Conservation (phyloP, 345 rosid genomes). For the Lumnitzera racemosa region DNA sequence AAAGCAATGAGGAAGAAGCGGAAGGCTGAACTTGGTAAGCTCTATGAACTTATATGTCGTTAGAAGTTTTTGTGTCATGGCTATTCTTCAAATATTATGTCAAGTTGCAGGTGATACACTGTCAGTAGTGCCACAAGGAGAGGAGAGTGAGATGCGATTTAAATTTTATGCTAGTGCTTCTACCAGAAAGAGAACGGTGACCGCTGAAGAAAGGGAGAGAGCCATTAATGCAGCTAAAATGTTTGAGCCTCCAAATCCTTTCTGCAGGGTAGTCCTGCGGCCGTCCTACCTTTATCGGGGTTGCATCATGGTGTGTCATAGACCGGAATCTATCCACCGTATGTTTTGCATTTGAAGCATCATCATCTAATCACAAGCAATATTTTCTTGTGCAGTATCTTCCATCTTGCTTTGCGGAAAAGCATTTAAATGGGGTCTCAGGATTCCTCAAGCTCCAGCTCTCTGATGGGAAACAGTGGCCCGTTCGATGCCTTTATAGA, state of each 20-base stretch:
- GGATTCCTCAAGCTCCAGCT: conserved; percentile 35
- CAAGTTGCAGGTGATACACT: conserved; percentile 9
- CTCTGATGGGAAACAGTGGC: conserved; percentile 40
- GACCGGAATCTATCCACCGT: not conserved
- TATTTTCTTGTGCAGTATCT: conserved; percentile 29
- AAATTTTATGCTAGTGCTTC: conserved; percentile 21
- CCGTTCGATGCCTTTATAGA: conserved; percentile 30
- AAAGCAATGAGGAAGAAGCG: conserved; percentile 13
- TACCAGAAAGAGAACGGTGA: conserved; percentile 16
- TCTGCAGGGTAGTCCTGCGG: conserved; percentile 24
- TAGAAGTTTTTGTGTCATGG: not conserved
- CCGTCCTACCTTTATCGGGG: conserved; percentile 13
- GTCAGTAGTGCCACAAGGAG: not conserved
- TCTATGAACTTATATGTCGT: not conserved
- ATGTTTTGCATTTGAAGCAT: not conserved
- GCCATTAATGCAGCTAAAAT: conserved; percentile 24
- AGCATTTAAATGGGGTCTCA: conserved; percentile 25
- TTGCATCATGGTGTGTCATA: conserved; percentile 16
- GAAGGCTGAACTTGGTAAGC: conserved; percentile 21
- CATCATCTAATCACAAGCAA: not conserved
- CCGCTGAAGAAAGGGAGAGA: conserved; percentile 21
- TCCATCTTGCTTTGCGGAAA: conserved; percentile 39
- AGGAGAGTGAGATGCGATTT: conserved; percentile 13
- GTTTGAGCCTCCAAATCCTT: conserved; percentile 30
- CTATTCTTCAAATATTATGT: not conserved